Conservation (phyloP, 2,329 filamentous ascomycete species). For the Cytospora piceicola region DNA sequence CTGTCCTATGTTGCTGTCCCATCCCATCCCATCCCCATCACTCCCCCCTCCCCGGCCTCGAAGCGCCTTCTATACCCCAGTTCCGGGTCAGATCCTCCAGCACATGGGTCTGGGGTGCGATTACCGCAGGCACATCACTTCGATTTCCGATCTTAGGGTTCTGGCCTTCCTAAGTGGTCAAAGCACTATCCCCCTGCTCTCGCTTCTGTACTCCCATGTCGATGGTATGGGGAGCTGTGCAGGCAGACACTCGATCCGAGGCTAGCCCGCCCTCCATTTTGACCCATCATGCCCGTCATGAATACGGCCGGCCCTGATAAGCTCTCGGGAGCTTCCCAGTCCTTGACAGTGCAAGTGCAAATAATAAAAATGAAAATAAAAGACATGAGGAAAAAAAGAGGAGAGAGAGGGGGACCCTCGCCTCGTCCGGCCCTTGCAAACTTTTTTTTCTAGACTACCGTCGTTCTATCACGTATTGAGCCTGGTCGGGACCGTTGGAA, state of each 20-base stretch:
- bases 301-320: slow-evolving; percentile 30
- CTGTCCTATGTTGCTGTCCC: background rate
- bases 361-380: slow-evolving; percentile 36
- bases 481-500: slow-evolving; percentile 39
- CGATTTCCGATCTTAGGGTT: slow-evolving; percentile 28
- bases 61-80: slow-evolving; percentile 11
- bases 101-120: slow-evolving; percentile 22
- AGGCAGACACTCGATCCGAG: slow-evolving; percentile 3
- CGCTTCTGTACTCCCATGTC: slow-evolving; percentile 30
- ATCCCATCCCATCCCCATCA: background rate
- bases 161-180: slow-evolving; percentile 26
- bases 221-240: slow-evolving; percentile 2
- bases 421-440: slow-evolving; percentile 32
- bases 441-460: slow-evolving; percentile 42
- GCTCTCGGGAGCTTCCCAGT: slow-evolving; percentile 49
- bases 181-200: slow-evolving; percentile 28
- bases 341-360: slow-evolving; percentile 48
- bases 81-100: slow-evolving; percentile 1
- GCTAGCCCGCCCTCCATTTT: slow-evolving; percentile 26
- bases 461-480: slow-evolving; percentile 43
- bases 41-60: slow-evolving; percentile 1
- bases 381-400: slow-evolving; percentile 43
- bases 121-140: slow-evolving; percentile 23
- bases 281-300: slow-evolving; percentile 31
- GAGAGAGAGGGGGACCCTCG: slow-evolving; percentile 32